Evolutionary conservation across 495 filamentous ascomycete species (phyloP).

Genomic region (Penicillium macrosclerotiorum): DNA sequence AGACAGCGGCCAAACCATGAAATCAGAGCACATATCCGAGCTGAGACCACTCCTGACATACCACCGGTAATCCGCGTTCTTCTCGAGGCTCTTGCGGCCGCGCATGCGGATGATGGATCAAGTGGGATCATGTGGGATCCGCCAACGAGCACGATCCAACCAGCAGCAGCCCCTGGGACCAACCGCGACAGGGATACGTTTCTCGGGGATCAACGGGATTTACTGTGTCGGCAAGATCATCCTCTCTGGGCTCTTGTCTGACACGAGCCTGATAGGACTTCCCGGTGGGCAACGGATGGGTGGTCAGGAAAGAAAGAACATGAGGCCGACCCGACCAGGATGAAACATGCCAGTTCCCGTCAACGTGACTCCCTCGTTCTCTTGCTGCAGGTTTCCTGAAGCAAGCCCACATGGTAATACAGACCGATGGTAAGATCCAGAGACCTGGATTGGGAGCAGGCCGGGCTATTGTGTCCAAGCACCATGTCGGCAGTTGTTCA

Average conservation of each 20-base stretch:
- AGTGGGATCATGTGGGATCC: neutral
- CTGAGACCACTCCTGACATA: slow-evolving; percentile 11
- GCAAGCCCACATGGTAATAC: slow-evolving; percentile 19
- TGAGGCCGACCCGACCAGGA: neutral
- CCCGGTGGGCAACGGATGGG: no score
- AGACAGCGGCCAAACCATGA: slow-evolving; percentile 9
- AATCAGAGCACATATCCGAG: slow-evolving; percentile 7
- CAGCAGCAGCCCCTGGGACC: neutral
- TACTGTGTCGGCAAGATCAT: no score
- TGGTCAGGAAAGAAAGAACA: no score
- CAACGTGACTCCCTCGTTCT: slow-evolving; percentile 4
- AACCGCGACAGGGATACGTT: neutral
- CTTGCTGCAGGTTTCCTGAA: slow-evolving; percentile 15
- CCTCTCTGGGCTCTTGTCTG: neutral
- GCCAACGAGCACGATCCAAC: neutral
- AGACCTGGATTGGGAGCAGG: neutral
- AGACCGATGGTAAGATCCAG: slow-evolving; percentile 3
- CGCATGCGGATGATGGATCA: neutral
- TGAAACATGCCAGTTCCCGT: slow-evolving; percentile 15
- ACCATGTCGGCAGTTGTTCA: no score
- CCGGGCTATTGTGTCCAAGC: no score
- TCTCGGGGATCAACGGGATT: no score
- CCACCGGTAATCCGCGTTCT: neutral
- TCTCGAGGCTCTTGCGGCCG: neutral
- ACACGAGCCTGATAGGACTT: neutral